phyloP scores from a whole-genome alignment of 2,329 filamentous ascomycete species.

The Aspergillus sp. region DNA sequence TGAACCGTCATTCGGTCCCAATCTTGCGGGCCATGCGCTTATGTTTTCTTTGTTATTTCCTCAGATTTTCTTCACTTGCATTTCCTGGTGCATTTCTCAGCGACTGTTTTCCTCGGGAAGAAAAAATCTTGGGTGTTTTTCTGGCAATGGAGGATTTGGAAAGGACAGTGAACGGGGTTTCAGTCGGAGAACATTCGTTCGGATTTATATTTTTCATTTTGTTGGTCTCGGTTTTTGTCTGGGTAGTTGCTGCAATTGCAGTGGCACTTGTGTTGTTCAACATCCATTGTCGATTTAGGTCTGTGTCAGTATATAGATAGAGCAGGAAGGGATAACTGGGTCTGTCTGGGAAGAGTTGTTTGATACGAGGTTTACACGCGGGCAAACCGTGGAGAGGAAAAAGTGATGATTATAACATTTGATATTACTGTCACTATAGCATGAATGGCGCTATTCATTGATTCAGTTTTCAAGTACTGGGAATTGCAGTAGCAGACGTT shows the following conservation, averaged over 20 bases:
- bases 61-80: conserved; percentile 15
- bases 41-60: conserved; percentile 12
- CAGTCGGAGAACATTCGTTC: conserved; percentile 16
- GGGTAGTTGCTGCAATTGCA: neutral
- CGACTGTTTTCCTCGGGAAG: conserved; percentile 21
- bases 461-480: neutral
- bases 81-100: conserved; percentile 30
- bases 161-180: conserved; percentile 20
- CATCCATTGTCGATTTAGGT: conserved; percentile 11
- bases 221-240: neutral
- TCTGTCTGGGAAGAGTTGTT: neutral
- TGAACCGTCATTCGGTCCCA: conserved; percentile 18
- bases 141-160: conserved; percentile 20
- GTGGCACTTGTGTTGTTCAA: neutral
- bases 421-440: neutral
- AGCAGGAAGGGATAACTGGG: neutral
- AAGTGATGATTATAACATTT: neutral
- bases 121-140: conserved; percentile 23
- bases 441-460: neutral
- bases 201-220: conserved; percentile 13
- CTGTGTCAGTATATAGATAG: conserved; percentile 17
- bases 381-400: neutral
- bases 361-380: neutral
- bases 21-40: conserved; percentile 10
- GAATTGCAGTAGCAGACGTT: neutral